These are phyloP conservation scores for Nemania bipapillata DNA, from an alignment of 2,329 filamentous ascomycete species.

Conservation along the genomic window DNA sequence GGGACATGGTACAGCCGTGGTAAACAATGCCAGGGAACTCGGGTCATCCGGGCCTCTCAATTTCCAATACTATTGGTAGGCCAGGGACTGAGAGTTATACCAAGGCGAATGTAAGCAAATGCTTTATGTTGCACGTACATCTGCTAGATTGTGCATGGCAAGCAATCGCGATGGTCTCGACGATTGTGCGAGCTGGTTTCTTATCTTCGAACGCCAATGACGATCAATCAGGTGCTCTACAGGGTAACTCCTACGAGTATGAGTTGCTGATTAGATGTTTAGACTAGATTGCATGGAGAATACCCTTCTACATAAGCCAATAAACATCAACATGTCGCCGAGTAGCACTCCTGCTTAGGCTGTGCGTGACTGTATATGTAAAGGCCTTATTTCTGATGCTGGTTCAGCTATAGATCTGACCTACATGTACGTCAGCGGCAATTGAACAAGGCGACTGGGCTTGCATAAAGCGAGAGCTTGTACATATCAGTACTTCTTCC, in stretches of 20 bases:
- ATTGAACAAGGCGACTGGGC: neutral
- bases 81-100: neutral
- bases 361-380: neutral
- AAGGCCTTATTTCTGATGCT: neutral
- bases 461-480: neutral
- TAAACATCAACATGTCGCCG: neutral
- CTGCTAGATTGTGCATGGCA: neutral
- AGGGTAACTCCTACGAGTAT: neutral
- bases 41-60: too few species aligned
- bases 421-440: too few species aligned
- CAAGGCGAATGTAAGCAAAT: neutral
- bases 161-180: neutral
- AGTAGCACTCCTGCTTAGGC: neutral
- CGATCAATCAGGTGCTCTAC: neutral
- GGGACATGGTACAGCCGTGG: slow-evolving; percentile 44
- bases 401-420: neutral
- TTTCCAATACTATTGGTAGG: neutral
- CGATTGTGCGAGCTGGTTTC: neutral
- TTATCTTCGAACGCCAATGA: neutral
- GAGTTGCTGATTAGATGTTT: neutral
- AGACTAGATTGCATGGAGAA: neutral
- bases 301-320: neutral
- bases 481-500: neutral
- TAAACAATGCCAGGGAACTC: slow-evolving; percentile 20
- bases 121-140: neutral